phyloP scores from a whole-genome alignment of 75 land plant genomes.

The Cupressus sempervirens region DNA sequence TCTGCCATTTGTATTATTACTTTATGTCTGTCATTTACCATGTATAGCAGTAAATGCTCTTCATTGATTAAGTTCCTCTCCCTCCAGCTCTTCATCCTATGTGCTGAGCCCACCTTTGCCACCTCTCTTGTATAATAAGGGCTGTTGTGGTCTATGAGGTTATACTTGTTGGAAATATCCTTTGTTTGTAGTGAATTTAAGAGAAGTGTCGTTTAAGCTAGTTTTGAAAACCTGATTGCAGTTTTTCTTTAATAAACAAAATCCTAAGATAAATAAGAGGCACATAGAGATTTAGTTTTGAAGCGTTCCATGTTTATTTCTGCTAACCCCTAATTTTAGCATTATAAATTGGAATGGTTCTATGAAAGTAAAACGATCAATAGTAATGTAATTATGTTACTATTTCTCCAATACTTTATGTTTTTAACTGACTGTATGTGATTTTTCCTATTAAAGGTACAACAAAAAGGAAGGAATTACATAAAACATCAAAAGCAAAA shows the following conservation, averaged over 20 bases:
- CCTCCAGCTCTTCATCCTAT: no score
- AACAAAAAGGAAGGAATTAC: constrained; percentile 86
- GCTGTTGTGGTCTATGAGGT: neutral
- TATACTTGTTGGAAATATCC: neutral
- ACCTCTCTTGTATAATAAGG: neutral
- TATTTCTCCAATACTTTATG: neutral
- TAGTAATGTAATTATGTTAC: neutral
- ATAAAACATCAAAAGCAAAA: constrained; percentile 36
- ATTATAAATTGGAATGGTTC: neutral
- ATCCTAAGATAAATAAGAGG: neutral
- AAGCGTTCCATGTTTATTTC: neutral
- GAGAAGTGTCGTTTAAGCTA: neutral
- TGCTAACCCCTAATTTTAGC: neutral
- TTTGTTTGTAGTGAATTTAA: neutral
- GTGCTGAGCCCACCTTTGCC: no score
- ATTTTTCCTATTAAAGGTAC: constrained; percentile 37
- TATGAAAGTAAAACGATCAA: neutral
- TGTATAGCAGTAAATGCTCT: no score
- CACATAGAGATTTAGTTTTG: neutral
- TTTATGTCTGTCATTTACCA: no score
- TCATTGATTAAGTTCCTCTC: no score
- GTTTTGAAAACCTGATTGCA: neutral
- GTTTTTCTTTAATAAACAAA: neutral
- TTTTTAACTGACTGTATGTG: neutral
- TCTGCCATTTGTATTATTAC: no score